Evolutionary conservation across 108 stramenopile species (phyloP).

Genomic region (Mediolabrus comicus): DNA sequence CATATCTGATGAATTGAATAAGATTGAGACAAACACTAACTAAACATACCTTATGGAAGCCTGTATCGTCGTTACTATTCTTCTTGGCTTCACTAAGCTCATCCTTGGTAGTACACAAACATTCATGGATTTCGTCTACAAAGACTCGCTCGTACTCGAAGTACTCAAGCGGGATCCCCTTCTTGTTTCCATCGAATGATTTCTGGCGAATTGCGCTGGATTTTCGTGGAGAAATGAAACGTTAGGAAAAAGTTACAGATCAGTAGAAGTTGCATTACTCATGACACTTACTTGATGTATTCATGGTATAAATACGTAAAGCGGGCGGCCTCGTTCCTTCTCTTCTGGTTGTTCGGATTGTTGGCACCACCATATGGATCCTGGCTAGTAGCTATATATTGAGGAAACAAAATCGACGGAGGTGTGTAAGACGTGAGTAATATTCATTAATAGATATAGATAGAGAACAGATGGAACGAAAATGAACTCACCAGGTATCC

Average conservation of each 20-base stretch:
- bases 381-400: constrained; percentile 28
- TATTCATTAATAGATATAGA: background rate
- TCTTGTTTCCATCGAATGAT: constrained; percentile 46
- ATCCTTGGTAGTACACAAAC: constrained; percentile 51
- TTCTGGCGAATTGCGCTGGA: constrained; percentile 48
- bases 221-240: background rate
- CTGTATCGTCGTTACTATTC: constrained; percentile 28
- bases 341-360: constrained; percentile 48
- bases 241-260: background rate
- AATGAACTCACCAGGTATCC: constrained; percentile 51
- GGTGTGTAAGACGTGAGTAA: background rate
- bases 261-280: too few relatives aligned
- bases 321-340: constrained; percentile 54
- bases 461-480: background rate
- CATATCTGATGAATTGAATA: too few relatives aligned
- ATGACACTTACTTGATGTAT: constrained; percentile 35
- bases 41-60: too few relatives aligned
- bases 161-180: constrained; percentile 75
- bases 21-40: background rate
- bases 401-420: background rate
- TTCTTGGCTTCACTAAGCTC: constrained; percentile 46
- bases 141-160: constrained; percentile 76
- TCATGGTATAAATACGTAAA: constrained; percentile 60
- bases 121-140: constrained; percentile 79
- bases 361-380: constrained; percentile 63